A percentile compares a stretch with the other conserved stretches of the same genome.
phyloP scores from a whole-genome alignment of 2,329 filamentous ascomycete genomes.

The Apiospora saccharicola region DNA sequence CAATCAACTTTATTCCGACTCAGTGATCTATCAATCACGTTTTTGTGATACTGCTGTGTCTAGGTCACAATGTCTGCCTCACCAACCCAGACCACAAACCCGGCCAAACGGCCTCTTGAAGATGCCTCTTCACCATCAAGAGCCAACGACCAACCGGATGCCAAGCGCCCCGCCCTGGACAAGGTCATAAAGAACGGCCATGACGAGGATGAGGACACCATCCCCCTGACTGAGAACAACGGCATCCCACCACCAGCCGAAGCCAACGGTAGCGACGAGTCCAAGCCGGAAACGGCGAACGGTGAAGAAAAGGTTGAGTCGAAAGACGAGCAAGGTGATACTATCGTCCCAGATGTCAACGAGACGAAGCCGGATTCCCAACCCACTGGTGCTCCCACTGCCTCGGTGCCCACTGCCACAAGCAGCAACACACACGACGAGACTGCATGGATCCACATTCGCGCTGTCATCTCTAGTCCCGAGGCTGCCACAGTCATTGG shows the following conservation, averaged over 20 bases:
- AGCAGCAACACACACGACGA: conserved; percentile 78
- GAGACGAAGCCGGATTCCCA: conserved; percentile 59
- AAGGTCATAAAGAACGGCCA: conserved; percentile 77
- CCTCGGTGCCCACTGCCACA: conserved; percentile 47
- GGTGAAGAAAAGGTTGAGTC: conserved; percentile 21
- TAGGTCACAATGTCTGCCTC: conserved; percentile 76
- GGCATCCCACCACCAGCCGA: conserved; percentile 50
- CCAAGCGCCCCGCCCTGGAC: conserved; percentile 94
- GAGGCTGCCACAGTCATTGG: conserved; percentile 98
- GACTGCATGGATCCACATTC: conserved; percentile 95
- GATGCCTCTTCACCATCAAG: conserved; percentile 95
- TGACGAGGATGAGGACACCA: conserved; percentile 58
- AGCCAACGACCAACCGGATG: conserved; percentile 91
- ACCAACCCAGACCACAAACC: conserved; percentile 70
- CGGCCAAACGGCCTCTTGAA: conserved; percentile 91
- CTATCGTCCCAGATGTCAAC: conserved; percentile 70
- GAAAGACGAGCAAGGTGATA: conserved; percentile 72
- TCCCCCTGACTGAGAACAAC: conserved; percentile 50
- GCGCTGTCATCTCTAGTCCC: conserved; percentile 95
- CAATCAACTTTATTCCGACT: conserved; percentile 50
- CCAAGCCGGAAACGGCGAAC: conserved; percentile 20
- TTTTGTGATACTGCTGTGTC: conserved; percentile 38
- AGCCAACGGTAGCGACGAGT: conserved; percentile 48
- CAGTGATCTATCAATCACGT: conserved; percentile 43
- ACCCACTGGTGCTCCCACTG: conserved; percentile 46